Base-by-base conservation (phyloP, 768 basidiomycete species). In the Pulveroboletus frians region DNA sequence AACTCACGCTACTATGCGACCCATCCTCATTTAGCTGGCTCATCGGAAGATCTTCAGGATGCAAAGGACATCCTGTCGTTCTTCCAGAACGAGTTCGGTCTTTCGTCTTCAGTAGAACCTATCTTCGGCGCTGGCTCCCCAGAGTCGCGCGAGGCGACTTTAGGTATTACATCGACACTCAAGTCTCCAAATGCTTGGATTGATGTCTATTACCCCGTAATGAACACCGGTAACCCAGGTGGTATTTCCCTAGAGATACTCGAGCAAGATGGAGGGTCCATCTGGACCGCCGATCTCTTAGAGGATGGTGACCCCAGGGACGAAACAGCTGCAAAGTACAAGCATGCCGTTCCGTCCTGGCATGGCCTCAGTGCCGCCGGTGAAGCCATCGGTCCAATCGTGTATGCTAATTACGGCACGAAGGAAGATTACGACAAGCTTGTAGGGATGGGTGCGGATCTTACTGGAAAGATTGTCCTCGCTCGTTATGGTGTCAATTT, bases 361-460 rank as follows among this genome's bases (percentile, higher is more conserved):
- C 92, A 94, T 66, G 93, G 91, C 4, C 69, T 90, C 11, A 90
- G 87, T 57, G 77, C 76, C 39, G 80, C 79, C 39, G 94, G 94
- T 1, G 81, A 84, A 51, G 92, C 79, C 15, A 72, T 76, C 29
- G 88, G 88, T 5, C 72, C 79, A 53, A 59, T 83, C 13, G 73
- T 95, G 15, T 94, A 90, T 56, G 93, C 79, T 2, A 84, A 89
- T 52, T 92, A 91, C 53, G 91, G 92, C 3, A 72, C 73, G 5
- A 84, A 86, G 67, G 76, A 80, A 47, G 86, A 88, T 57, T 85
- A 77, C 52, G 80, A 80, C 30, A 72, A 77, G 23, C 79, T 95
- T 11, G 73, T 78, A 23, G 71, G 69, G 10, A 60, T 70, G 66
- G 92, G 92, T 5, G 75, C 83, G 38, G 74, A 92, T 59, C 71